A percentile compares a stretch with the other conserved stretches of the same genome.
These are phyloP conservation scores for Mesembryanthemum crystallinum DNA, from an alignment of 148 eudicot genomes.

Conservation along the genomic window DNA sequence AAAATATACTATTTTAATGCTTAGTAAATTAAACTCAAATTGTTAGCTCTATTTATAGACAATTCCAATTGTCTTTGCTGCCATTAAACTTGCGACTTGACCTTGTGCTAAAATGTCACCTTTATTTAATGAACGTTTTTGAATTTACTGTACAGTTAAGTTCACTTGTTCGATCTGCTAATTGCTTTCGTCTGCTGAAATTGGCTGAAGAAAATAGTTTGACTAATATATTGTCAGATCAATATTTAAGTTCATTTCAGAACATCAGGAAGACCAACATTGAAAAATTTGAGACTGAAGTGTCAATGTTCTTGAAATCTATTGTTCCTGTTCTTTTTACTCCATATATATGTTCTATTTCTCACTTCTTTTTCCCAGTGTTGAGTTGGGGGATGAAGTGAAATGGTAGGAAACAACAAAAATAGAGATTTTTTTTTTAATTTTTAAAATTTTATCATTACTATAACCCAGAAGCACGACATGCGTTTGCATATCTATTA, in stretches of 20 bases:
- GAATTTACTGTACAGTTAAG: too few relatives aligned
- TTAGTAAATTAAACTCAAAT: too few relatives aligned
- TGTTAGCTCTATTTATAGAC: too few relatives aligned
- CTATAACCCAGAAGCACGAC: conserved; percentile 12
- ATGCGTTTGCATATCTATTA: background rate
- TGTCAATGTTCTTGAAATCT: background rate
- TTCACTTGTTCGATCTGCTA: background rate
- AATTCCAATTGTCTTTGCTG: background rate
- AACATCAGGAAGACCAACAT: background rate
- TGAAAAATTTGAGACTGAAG: background rate
- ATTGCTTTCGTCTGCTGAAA: background rate
- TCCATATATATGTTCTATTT: background rate
- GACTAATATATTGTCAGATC: background rate
- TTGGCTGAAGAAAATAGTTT: background rate
- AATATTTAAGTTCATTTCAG: background rate
- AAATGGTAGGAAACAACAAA: background rate
- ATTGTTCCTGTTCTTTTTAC: background rate
- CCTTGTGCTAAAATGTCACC: background rate
- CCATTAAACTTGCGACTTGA: background rate
- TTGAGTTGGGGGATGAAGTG: too few relatives aligned
- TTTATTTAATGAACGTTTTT: background rate
- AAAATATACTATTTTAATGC: too few relatives aligned
- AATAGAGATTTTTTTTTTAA: too few relatives aligned
- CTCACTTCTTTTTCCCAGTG: background rate
- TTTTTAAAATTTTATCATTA: too few relatives aligned